These are phyloP conservation scores for Podila verticillata DNA, from an alignment of 192 early-diverging fungal genomes.

Conservation along the genomic window DNA sequence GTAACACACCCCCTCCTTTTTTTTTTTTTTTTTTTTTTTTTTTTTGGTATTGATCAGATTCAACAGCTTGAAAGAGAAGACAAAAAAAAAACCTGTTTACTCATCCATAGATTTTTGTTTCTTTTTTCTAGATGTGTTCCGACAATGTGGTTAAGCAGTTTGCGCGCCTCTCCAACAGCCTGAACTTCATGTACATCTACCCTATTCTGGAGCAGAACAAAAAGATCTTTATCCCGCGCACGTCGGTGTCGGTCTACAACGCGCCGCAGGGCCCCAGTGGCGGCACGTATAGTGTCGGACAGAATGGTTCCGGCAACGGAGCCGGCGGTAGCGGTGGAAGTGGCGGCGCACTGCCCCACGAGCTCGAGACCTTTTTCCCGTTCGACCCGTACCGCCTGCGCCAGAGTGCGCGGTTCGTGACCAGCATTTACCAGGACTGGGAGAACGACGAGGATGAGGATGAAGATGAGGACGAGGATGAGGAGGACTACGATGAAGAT, in stretches of 20 bases:
- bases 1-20: constrained; percentile 30
- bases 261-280: constrained; percentile 5
- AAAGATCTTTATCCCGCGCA: constrained; percentile 46
- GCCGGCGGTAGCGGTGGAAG: not conserved
- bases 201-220: constrained; percentile 76
- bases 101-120: not conserved
- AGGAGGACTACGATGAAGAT: constrained; percentile 29
- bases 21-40: constrained; percentile 4
- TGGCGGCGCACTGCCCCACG: constrained; percentile 31
- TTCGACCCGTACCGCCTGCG: constrained; percentile 91
- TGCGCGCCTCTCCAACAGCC: constrained; percentile 77
- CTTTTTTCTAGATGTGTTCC: constrained; percentile 66
- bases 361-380: constrained; percentile 81
- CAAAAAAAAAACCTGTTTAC: too few species aligned
- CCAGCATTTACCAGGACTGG: constrained; percentile 86
- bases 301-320: not conserved
- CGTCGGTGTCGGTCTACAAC: not conserved
- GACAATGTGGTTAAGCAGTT: constrained; percentile 87
- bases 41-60: not conserved
- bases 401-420: constrained; percentile 72
- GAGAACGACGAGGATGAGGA: constrained; percentile 62
- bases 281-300: constrained; percentile 3
- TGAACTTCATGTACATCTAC: constrained; percentile 90
- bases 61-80: too few species aligned
- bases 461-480: constrained; percentile 64